A percentile compares a stretch with the other conserved stretches of the same genome.
Conservation (phyloP, 805 yeast genomes). For the Kodamaea nitidulidarum region DNA sequence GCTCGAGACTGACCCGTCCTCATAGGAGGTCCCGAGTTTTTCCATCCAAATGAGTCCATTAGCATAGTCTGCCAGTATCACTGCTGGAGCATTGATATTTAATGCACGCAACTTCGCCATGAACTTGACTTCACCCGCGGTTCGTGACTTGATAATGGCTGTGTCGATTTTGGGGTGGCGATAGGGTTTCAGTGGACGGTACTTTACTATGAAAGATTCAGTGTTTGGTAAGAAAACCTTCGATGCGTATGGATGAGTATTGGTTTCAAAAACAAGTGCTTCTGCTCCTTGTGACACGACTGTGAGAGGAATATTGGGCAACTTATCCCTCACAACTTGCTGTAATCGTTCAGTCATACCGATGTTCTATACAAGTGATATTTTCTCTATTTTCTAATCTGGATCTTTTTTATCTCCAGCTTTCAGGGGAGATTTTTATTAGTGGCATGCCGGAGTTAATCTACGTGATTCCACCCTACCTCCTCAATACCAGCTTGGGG, state of each 20-base stretch:
- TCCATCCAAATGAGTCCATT: conserved; percentile 92
- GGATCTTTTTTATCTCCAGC: not conserved
- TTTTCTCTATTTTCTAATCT: not conserved
- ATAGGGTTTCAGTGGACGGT: conserved; percentile 85
- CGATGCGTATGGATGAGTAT: conserved; percentile 59
- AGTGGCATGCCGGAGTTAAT: conserved; percentile 15
- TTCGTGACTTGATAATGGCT: conserved; percentile 71
- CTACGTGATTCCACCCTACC: conserved; percentile 41
- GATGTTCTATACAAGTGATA: no score
- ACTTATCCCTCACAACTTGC: conserved; percentile 8
- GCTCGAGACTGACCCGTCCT: conserved; percentile 53
- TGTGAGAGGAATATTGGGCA: conserved; percentile 48
- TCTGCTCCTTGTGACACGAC: conserved; percentile 88
- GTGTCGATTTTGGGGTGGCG: conserved; percentile 81
- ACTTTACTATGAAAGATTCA: conserved; percentile 62
- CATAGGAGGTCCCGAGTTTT: conserved; percentile 53
- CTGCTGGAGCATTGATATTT: conserved; percentile 65
- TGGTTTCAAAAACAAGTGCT: conserved; percentile 67
- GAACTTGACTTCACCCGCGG: conserved; percentile 79
- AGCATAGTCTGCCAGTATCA: conserved; percentile 70
- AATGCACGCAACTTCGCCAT: conserved; percentile 52
- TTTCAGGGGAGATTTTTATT: not conserved
- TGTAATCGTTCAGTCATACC: conserved; percentile 8
- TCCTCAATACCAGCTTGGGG: conserved; percentile 36
- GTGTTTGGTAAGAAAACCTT: conserved; percentile 23